phyloP scores from a whole-genome alignment of 345 rosid species.

The Populus pruinosa region DNA sequence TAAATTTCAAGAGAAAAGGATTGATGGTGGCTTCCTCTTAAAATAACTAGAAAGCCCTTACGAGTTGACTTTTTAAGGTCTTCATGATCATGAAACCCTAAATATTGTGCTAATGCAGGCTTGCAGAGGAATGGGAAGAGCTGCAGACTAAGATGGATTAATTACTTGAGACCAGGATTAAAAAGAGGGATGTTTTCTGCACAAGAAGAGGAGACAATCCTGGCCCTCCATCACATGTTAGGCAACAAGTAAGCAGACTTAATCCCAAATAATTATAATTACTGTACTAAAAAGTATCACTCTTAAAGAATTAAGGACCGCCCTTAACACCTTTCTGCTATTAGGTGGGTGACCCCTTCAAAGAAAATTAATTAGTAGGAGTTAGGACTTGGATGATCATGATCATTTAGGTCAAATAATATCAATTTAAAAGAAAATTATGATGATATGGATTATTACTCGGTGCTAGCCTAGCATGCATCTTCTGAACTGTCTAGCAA shows the following conservation, averaged over 20 bases:
- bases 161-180: conserved; percentile 85
- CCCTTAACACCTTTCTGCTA: background rate
- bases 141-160: conserved; percentile 92
- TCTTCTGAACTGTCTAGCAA: background rate
- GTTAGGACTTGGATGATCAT: background rate
- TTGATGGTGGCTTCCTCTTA: background rate
- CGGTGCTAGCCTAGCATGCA: background rate
- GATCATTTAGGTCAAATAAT: background rate
- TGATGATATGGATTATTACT: background rate
- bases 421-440: background rate
- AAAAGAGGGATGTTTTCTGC: conserved; percentile 58
- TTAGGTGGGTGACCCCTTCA: background rate
- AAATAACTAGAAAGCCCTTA: conserved; percentile 20
- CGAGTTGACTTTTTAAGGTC: conserved; percentile 7
- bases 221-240: conserved; percentile 59
- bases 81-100: background rate
- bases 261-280: background rate
- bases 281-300: too few species aligned
- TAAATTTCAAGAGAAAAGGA: background rate
- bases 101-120: conserved; percentile 38
- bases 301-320: background rate
- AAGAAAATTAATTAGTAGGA: background rate
- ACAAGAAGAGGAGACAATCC: conserved; percentile 67
- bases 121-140: conserved; percentile 90
- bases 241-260: conserved; percentile 74